Base-by-base conservation (phyloP, 2,329 filamentous ascomycete species). In the Pseudopyrenochaeta lycopersici region DNA sequence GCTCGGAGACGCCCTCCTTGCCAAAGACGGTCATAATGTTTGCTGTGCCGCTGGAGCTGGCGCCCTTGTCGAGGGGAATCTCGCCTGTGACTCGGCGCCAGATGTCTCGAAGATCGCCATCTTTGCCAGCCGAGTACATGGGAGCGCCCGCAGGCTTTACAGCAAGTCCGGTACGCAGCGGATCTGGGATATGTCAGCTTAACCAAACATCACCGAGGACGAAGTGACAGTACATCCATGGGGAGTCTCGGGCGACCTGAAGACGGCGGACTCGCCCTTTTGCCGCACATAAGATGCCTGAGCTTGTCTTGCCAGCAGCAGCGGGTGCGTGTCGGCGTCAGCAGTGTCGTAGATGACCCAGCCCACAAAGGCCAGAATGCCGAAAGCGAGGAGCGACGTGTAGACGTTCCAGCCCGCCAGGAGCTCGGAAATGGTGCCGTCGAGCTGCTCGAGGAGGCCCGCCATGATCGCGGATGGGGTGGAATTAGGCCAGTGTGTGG, bases 241-340 rank as follows among this genome's bases (percentile, higher is more conserved):
- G 17, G 94, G 93, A 6, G 89, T 88, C 55, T 92, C 89, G 53
- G 91, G 86, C n/a, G 90, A 91, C 54, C 95, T 85, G 77, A 94
- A 96, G 56, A 92, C 80, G 41, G 95, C 88, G 35, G 92, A 96
- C 77, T 98, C 90, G 63, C 91, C 90, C 52, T 90, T 86, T 65
- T 94, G 88, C 65, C 95, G 86, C 47, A 98, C 90, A 11, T 88
- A 86, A 7, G 91, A 90, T 45, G 90, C 84, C 60, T 88, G 83
- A 2, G 92, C 86, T 81, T 98, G 95, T 48, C 94, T 87, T 49
- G 91, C 90, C 23, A 99, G 88, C 42, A 98, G 85, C 76, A 97
- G 88, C 30, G 95, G 94, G 76, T 98, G 95, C 4, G 90, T 90
- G 79, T 99, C 95, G 5, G 95, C 90, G 47, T 97, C 94, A 55